Evolutionary conservation across 78 protist genomes (phyloP), one percentile per base, ranked within the genome.

Genomic region (Polysphondylium violaceum): DNA sequence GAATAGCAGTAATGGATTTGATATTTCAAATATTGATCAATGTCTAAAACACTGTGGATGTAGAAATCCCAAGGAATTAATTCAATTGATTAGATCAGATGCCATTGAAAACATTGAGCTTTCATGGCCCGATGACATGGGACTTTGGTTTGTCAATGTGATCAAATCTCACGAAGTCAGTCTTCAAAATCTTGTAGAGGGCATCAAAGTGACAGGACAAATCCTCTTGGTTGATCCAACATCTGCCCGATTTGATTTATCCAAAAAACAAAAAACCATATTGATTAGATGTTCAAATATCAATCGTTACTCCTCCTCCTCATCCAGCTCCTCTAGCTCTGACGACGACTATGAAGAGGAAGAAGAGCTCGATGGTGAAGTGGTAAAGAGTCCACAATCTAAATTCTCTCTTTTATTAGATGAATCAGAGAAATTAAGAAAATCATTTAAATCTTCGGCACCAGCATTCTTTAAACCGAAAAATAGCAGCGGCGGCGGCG

Each of bases 101-200:
- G 91, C 81, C 44, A 69, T 83, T 40, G 91, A 83, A 56, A 44
- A 38, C 25, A 31, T 83, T 40, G 76, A 83, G 33, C 50, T 71
- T 19, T 83, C 91, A 35, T 83, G 91, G 91, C 91, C 91, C 14
- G 91, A 83, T 59, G 91, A 83, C 23, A 83, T 83, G 91, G 91
- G 91, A 2, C 76, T 83, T 29, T 83, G 91, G 91, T 83, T 69
- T 33, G 69, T 47, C 38, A 83, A 53, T n/a, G 33, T 67, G 14
- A 69, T 83, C 19, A 69, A 71, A 36, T 83, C 91, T 0, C 79
- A 69, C 29, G 91, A 83, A 36, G 91, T 83, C 9, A 44, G 67
- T 59, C 73, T 83, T 4, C 91, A 83, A 56, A 83, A 83, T 16
- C 67, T 83, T 17, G 91, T 83, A n/a, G 91, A 83, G 33, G 91